These are phyloP conservation scores for Scheffersomyces segobiensis DNA, from an alignment of 1,139 yeast species.

Conservation along the genomic window DNA sequence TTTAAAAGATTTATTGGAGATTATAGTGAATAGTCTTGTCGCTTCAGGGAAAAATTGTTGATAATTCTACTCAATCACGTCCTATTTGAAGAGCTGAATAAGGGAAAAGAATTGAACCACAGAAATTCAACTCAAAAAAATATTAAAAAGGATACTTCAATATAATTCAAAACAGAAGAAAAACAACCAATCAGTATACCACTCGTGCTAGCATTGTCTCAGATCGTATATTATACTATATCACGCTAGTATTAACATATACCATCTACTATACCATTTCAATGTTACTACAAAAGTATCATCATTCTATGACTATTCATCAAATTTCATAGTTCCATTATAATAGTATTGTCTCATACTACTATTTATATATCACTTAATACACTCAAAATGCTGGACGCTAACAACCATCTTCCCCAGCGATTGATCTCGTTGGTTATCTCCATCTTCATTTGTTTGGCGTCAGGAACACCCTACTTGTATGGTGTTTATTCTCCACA, in stretches of 20 bases:
- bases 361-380: too few relatives aligned
- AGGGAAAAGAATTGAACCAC: background rate
- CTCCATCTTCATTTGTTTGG: constrained; percentile 39
- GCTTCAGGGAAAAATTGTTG: background rate
- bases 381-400: background rate
- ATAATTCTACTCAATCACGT: background rate
- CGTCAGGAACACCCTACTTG: constrained; percentile 70
- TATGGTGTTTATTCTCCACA: constrained; percentile 77
- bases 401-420: constrained; percentile 8
- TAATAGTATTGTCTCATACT: too few relatives aligned
- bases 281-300: background rate
- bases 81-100: background rate
- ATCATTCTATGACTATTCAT: background rate
- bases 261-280: background rate
- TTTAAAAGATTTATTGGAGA: too few relatives aligned
- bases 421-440: constrained; percentile 15
- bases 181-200: background rate
- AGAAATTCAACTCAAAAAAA: background rate
- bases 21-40: background rate
- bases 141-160: background rate
- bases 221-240: too few relatives aligned
- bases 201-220: background rate
- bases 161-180: background rate
- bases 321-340: background rate
- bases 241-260: background rate